phyloP scores from a whole-genome alignment of 192 early-diverging fungal species.

The Funneliformis mosseae region DNA sequence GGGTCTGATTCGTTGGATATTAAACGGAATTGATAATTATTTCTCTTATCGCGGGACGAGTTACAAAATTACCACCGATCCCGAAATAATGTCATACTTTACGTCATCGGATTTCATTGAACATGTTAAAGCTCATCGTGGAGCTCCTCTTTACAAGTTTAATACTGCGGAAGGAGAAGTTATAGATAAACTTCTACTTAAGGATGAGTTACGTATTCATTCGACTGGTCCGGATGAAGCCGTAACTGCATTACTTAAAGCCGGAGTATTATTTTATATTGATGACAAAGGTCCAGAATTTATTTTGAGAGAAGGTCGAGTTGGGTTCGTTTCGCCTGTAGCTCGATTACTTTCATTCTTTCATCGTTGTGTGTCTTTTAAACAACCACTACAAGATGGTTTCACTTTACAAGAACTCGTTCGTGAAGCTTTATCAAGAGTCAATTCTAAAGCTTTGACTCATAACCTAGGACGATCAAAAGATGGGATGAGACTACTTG shows the following conservation, averaged over 20 bases:
- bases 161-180: conserved; percentile 9
- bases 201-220: background rate
- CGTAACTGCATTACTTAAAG: conserved; percentile 13
- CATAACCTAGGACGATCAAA: conserved; percentile 30
- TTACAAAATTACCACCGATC: conserved; percentile 20
- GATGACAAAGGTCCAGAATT: conserved; percentile 31
- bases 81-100: conserved; percentile 27
- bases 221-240: conserved; percentile 10
- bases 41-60: conserved; percentile 28
- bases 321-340: conserved; percentile 27
- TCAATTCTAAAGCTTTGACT: conserved; percentile 25
- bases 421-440: conserved; percentile 18
- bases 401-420: conserved; percentile 23
- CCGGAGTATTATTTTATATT: conserved; percentile 21
- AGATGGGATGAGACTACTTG: conserved; percentile 26
- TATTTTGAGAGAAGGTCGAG: background rate
- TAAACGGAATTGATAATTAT: conserved; percentile 32
- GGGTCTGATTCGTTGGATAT: conserved; percentile 27
- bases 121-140: conserved; percentile 31
- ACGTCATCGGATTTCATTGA: conserved; percentile 21
- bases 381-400: conserved; percentile 24
- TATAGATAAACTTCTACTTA: conserved; percentile 23
- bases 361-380: conserved; percentile 18
- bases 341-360: conserved; percentile 17
- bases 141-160: conserved; percentile 26